phyloP scores from a whole-genome alignment of 2,329 filamentous ascomycete genomes.

The Alternaria arborescens region DNA sequence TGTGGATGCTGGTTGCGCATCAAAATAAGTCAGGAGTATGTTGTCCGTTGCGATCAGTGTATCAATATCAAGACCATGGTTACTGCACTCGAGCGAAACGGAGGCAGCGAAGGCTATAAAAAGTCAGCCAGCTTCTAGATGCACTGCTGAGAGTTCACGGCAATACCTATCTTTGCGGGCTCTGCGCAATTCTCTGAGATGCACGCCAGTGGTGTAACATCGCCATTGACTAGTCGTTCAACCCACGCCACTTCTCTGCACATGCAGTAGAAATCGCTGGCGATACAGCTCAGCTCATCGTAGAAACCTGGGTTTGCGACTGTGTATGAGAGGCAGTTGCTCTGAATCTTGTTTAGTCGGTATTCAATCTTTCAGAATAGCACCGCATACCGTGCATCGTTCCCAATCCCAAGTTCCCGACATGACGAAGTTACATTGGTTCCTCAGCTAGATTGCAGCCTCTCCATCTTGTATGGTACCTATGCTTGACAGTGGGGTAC shows the following conservation, averaged over 20 bases:
- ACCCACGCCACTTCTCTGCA: background rate
- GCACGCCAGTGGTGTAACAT: background rate
- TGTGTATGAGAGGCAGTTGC: background rate
- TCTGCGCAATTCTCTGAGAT: background rate
- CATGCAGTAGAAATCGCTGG: background rate
- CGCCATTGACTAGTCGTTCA: background rate
- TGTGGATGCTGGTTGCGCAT: background rate
- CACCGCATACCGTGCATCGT: background rate
- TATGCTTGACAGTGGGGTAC: background rate
- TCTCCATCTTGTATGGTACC: background rate
- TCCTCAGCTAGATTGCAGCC: background rate
- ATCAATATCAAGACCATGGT: background rate
- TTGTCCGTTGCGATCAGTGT: background rate
- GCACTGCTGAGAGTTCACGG: background rate
- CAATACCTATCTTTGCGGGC: background rate
- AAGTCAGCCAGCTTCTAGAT: background rate
- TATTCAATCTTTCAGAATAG: background rate
- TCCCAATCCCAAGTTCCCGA: background rate
- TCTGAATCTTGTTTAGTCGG: background rate
- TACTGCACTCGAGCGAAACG: background rate
- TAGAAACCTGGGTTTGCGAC: background rate
- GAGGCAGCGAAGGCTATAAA: background rate
- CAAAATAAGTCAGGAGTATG: background rate
- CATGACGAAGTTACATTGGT: background rate
- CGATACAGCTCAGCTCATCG: background rate